Conservation (phyloP, 257 asterid species). For the Cinchona pubescens region DNA sequence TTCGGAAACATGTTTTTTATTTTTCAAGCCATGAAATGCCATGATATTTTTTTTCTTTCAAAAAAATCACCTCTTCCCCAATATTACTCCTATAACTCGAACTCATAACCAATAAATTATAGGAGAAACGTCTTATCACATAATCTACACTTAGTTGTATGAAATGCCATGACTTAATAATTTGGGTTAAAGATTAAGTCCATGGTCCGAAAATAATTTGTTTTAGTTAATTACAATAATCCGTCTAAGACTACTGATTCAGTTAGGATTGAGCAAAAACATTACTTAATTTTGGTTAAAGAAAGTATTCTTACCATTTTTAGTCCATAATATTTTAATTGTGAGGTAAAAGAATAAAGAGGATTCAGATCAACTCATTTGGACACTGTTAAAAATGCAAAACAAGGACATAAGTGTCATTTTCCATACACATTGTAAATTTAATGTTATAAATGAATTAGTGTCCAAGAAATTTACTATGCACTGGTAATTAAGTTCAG, state of each 20-base stretch:
- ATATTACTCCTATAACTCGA: too few relatives aligned
- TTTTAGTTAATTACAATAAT: too few relatives aligned
- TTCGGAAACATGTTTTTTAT: neutral
- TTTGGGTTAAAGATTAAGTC: too few relatives aligned
- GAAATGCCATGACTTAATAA: too few relatives aligned
- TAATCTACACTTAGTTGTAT: too few relatives aligned
- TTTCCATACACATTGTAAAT: neutral
- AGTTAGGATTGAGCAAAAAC: neutral
- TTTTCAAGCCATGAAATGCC: conserved; percentile 1
- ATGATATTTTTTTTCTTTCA: too few relatives aligned
- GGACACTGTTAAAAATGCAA: neutral
- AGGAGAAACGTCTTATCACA: too few relatives aligned
- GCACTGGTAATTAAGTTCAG: conserved; percentile 6
- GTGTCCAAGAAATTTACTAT: neutral
- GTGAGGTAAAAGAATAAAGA: too few relatives aligned
- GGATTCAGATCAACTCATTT: too few relatives aligned
- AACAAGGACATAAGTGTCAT: conserved; percentile 3
- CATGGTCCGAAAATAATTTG: neutral
- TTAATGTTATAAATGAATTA: neutral
- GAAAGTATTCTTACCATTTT: neutral
- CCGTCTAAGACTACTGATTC: too few relatives aligned
- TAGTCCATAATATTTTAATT: neutral
- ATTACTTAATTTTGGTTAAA: neutral
- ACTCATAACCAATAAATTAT: too few relatives aligned
- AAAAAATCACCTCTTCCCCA: too few relatives aligned